Conservation (phyloP, 208 protist species). For the Blechomonas ayalai region DNA sequence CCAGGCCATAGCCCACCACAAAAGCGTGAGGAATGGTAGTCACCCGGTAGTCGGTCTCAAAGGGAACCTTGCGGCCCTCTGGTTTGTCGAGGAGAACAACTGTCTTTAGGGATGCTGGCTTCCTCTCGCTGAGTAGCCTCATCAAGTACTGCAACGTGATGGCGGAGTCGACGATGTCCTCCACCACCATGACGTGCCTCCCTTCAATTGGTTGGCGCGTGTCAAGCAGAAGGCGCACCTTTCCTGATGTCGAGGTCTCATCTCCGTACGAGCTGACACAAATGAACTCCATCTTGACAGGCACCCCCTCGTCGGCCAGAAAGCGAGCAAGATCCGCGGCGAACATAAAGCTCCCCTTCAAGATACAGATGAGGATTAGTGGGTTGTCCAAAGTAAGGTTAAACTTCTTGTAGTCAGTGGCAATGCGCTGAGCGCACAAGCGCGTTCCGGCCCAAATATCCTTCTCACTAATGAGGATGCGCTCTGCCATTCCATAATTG, state of each 20-base stretch:
- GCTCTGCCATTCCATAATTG: conserved; percentile 48
- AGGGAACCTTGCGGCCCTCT: conserved; percentile 33
- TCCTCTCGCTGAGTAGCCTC: conserved; percentile 35
- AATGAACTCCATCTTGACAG: conserved; percentile 81
- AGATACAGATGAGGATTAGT: conserved; percentile 72
- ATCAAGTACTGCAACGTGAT: conserved; percentile 72
- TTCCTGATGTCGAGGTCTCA: conserved; percentile 36
- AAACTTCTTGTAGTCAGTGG: conserved; percentile 48
- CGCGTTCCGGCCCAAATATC: conserved; percentile 36
- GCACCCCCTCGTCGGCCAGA: conserved; percentile 57
- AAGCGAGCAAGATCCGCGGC: conserved; percentile 66
- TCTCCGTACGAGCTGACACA: conserved; percentile 68
- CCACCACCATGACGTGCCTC: conserved; percentile 79
- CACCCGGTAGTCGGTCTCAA: conserved; percentile 63
- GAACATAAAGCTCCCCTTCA: conserved; percentile 85
- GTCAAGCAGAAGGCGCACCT: conserved; percentile 83
- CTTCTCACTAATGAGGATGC: conserved; percentile 46
- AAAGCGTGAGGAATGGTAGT: conserved; percentile 57
- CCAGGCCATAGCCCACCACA: conserved; percentile 89
- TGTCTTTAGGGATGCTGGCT: conserved; percentile 74
- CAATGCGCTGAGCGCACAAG: conserved; percentile 49
- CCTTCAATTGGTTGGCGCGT: conserved; percentile 57
- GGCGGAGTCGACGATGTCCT: conserved; percentile 89
- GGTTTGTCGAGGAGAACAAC: conserved; percentile 85
- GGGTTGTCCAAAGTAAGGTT: conserved; percentile 42